These are phyloP conservation scores for Camelina sativa DNA, from an alignment of 345 rosid genomes.

Conservation along the genomic window DNA sequence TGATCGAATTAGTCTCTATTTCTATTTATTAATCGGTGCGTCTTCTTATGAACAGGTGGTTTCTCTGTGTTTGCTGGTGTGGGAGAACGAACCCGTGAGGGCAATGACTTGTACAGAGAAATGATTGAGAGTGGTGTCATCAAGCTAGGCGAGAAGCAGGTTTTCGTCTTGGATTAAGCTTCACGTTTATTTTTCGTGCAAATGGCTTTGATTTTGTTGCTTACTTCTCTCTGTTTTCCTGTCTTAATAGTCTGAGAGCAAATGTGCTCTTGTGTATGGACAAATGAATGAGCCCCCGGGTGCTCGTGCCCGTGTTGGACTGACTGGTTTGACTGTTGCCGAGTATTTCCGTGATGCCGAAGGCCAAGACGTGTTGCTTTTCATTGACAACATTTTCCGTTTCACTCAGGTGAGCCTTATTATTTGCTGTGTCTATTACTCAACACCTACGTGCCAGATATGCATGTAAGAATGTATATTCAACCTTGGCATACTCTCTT, in stretches of 20 bases:
- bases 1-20: background rate
- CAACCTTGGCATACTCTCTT: background rate
- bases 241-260: conserved; percentile 73
- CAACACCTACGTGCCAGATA: background rate
- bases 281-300: conserved; percentile 99
- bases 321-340: conserved; percentile 95
- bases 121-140: conserved; percentile 99
- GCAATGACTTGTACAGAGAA: conserved; percentile 98
- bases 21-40: background rate
- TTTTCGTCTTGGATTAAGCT: conserved; percentile 19
- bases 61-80: conserved; percentile 99
- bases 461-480: background rate
- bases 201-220: background rate
- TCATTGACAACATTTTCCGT: conserved; percentile 96
- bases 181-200: background rate
- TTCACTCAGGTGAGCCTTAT: conserved; percentile 71
- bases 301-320: conserved; percentile 99
- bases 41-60: conserved; percentile 69
- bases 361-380: conserved; percentile 98
- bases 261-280: conserved; percentile 96
- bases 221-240: background rate
- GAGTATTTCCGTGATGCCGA: conserved; percentile 99
- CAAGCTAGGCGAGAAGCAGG: conserved; percentile 99
- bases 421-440: background rate
- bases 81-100: conserved; percentile 98